A percentile compares a stretch with the other conserved stretches of the same genome.
phyloP scores from a whole-genome alignment of 2,329 filamentous ascomycete genomes.

The Colletotrichum gigasporum region DNA sequence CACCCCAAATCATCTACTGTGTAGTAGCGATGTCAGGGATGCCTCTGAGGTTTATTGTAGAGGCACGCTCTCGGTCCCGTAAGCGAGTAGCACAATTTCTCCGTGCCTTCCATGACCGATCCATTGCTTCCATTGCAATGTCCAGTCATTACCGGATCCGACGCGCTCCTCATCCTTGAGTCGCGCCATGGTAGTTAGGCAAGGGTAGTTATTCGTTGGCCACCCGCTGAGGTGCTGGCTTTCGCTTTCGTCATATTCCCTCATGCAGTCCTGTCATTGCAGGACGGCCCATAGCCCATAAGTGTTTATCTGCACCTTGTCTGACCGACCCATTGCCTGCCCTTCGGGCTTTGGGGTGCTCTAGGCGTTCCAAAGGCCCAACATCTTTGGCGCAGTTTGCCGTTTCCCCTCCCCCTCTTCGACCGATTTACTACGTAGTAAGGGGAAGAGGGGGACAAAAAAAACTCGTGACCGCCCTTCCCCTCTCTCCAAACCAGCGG shows the following conservation, averaged over 20 bases:
- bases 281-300: too few species aligned
- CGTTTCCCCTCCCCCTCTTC: conserved; percentile 1
- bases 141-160: neutral
- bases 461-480: neutral
- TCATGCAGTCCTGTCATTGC: neutral
- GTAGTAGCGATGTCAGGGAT: too few species aligned
- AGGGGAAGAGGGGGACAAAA: too few species aligned
- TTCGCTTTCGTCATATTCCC: too few species aligned
- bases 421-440: too few species aligned
- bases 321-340: neutral
- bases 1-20: neutral
- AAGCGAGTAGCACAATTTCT: conserved; percentile 16
- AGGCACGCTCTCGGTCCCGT: neutral
- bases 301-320: neutral
- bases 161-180: neutral
- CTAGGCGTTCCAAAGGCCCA: neutral
- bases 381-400: neutral
- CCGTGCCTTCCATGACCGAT: conserved; percentile 1
- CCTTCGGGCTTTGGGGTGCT: neutral
- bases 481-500: neutral
- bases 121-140: conserved; percentile 16
- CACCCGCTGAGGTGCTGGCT: too few species aligned
- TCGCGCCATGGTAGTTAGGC: neutral
- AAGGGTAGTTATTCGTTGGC: too few species aligned
- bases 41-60: too few species aligned